Percentiles rank a stretch among this genome's conserved stretches.
Evolutionary conservation across 257 asterid species (phyloP).

Genomic region (Phtheirospermum japonicum): DNA sequence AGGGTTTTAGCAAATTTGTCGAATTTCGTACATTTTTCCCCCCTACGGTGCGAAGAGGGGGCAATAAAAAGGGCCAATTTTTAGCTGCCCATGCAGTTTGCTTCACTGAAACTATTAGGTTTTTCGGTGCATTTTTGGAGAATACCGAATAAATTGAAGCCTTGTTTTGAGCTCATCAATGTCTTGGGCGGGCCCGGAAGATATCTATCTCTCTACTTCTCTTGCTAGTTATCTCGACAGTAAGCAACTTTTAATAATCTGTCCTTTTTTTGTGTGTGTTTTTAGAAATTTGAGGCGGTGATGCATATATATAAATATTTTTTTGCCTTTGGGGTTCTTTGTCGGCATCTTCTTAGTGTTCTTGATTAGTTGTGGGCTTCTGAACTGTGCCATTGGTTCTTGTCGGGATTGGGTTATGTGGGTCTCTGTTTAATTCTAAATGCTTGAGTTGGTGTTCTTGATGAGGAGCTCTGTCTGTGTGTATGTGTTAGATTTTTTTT

Average conservation of each 20-base stretch:
- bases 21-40: constrained; percentile 6
- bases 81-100: constrained; percentile 65
- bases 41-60: constrained; percentile 18
- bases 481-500: not conserved
- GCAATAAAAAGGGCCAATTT: constrained; percentile 20
- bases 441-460: too few relatives aligned
- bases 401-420: constrained; percentile 13
- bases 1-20: constrained; percentile 31
- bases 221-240: constrained; percentile 98
- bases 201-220: constrained; percentile 84
- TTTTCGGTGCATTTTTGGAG: constrained; percentile 42
- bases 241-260: constrained; percentile 32
- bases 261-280: not conserved
- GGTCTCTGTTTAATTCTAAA: not conserved
- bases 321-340: not conserved
- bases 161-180: constrained; percentile 43
- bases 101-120: constrained; percentile 28
- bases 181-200: constrained; percentile 98
- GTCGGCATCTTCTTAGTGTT: not conserved
- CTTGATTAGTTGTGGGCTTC: not conserved
- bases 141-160: constrained; percentile 44
- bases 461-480: too few relatives aligned
- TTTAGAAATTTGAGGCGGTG: constrained; percentile 1
- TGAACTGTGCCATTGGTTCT: constrained; percentile 10
- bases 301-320: too few relatives aligned